Percentiles rank a stretch among this genome's conserved stretches.
These are phyloP conservation scores for Rhizopus arrhizus DNA, from an alignment of 371 early-diverging fungal species.

Conservation along the genomic window DNA sequence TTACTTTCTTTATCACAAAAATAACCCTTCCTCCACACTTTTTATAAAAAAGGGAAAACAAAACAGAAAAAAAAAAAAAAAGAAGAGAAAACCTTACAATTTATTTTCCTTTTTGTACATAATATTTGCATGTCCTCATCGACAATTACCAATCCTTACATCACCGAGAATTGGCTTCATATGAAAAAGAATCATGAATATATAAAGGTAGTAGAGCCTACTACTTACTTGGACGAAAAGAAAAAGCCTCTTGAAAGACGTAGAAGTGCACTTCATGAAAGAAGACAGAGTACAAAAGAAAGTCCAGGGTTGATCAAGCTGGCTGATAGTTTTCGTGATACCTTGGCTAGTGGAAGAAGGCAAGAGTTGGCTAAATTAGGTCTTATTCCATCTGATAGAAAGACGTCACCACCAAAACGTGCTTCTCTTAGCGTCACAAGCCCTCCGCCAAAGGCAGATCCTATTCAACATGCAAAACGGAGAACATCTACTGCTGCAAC, in stretches of 20 bases:
- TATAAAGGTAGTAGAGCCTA: slow-evolving; percentile 19
- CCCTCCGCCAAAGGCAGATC: slow-evolving; percentile 12
- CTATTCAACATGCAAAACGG: background rate
- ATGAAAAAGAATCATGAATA: slow-evolving; percentile 41
- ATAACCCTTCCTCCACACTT: background rate
- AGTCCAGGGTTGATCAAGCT: slow-evolving; percentile 26
- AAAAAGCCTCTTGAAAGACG: slow-evolving; percentile 5
- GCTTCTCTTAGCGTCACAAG: slow-evolving; percentile 29
- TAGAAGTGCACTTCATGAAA: background rate
- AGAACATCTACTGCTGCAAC: background rate
- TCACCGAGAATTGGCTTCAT: slow-evolving; percentile 47
- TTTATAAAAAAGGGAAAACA: background rate
- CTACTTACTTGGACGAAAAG: slow-evolving; percentile 10
- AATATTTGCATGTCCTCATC: slow-evolving; percentile 46
- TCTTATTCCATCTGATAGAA: background rate
- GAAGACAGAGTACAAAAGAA: slow-evolving; percentile 26
- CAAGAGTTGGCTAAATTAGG: slow-evolving; percentile 5
- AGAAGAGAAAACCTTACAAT: background rate
- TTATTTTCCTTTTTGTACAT: slow-evolving; percentile 1
- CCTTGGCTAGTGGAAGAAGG: slow-evolving; percentile 35
- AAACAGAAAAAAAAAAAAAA: slow-evolving; percentile 1
- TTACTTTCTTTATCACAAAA: background rate
- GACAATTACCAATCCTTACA: slow-evolving; percentile 43
- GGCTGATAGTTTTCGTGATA: slow-evolving; percentile 41
- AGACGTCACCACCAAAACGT: background rate